These are phyloP conservation scores for Rhizomucor pusillus DNA, from an alignment of 371 early-diverging fungal species.

Conservation along the genomic window DNA sequence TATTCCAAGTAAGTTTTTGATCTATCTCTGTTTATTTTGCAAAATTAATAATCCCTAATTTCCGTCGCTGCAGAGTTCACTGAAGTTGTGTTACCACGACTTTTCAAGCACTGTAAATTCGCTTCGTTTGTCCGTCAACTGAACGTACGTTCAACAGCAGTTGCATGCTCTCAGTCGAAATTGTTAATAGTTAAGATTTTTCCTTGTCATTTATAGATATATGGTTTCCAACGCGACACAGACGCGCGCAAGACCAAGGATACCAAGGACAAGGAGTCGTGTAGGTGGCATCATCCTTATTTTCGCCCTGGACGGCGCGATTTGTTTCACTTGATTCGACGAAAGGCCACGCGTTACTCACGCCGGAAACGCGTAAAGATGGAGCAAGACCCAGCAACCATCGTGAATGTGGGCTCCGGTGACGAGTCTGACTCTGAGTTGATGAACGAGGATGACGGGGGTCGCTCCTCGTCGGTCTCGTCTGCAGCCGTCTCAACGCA, in stretches of 20 bases:
- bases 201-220: constrained; percentile 30
- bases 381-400: constrained; percentile 34
- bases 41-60: not conserved
- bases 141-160: constrained; percentile 7
- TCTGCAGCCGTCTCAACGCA: constrained; percentile 6
- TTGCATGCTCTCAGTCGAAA: not conserved
- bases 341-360: constrained; percentile 40
- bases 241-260: constrained; percentile 56
- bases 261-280: constrained; percentile 48
- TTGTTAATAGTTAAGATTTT: not conserved
- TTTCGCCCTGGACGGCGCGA: constrained; percentile 49
- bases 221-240: constrained; percentile 54
- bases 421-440: constrained; percentile 36
- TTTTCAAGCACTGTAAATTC: constrained; percentile 57
- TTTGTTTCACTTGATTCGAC: constrained; percentile 46
- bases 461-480: constrained; percentile 20
- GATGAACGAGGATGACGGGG: constrained; percentile 9
- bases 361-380: constrained; percentile 30
- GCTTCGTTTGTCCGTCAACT: constrained; percentile 56
- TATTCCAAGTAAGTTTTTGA: constrained; percentile 37
- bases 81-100: constrained; percentile 43
- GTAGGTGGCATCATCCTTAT: constrained; percentile 50
- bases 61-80: constrained; percentile 37
- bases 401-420: constrained; percentile 31
- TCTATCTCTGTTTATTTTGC: constrained; percentile 6